A percentile compares a stretch with the other conserved stretches of the same genome.
These are phyloP conservation scores for Malassezia yamatoensis DNA, from an alignment of 1,284 basidiomycete genomes.

Conservation along the genomic window DNA sequence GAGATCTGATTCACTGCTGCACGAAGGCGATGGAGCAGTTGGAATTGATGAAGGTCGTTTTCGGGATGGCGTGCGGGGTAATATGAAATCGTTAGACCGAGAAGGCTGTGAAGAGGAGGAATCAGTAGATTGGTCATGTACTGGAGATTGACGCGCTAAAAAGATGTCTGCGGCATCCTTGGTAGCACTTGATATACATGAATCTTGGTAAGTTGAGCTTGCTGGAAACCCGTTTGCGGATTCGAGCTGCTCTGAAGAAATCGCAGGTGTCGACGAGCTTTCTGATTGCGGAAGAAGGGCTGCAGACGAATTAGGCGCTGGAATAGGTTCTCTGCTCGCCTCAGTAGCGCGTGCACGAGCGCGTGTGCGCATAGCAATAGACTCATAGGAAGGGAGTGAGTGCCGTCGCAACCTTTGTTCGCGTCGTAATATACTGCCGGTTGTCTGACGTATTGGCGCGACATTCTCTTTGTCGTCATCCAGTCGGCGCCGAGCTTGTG, in stretches of 20 bases:
- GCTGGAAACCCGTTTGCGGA: too few species aligned
- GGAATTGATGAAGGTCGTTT: background rate
- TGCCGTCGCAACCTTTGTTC: conserved; percentile 16
- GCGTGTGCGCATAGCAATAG: conserved; percentile 27
- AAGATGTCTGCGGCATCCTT: too few species aligned
- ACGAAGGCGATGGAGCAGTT: background rate
- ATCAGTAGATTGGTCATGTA: too few species aligned
- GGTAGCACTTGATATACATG: too few species aligned
- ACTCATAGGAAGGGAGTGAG: conserved; percentile 1
- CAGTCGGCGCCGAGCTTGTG: conserved; percentile 8
- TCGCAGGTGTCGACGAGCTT: too few species aligned
- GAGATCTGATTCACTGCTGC: background rate
- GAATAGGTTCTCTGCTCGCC: background rate
- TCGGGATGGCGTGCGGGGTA: background rate
- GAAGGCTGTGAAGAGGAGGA: too few species aligned
- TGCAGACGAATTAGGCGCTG: background rate
- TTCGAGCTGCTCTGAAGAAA: too few species aligned
- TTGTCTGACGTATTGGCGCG: conserved; percentile 32
- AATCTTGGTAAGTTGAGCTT: too few species aligned
- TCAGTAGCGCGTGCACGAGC: background rate
- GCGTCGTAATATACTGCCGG: conserved; percentile 18
- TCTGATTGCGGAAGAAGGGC: too few species aligned
- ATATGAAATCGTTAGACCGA: too few species aligned
- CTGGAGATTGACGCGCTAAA: too few species aligned
- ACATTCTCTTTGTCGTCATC: conserved; percentile 48